Evolutionary conservation across 2,329 filamentous ascomycete species (phyloP), one percentile per base, ranked within the genome.

Genomic region (Hypoxylon sp.): DNA sequence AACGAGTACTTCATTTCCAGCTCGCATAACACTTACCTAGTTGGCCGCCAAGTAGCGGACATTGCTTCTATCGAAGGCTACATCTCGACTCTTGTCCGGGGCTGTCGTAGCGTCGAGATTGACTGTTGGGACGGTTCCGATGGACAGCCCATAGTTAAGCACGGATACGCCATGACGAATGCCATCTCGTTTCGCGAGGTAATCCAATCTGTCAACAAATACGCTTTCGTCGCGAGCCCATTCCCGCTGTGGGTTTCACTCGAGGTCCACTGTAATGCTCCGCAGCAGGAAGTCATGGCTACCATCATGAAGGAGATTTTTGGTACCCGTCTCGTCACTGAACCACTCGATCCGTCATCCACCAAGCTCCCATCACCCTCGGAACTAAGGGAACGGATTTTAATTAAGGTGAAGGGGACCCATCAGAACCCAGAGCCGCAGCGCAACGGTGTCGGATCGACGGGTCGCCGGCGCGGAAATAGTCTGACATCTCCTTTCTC

Each of bases 1-100:
- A 96, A 96, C 68, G 93, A 97, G 68, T 99, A 99, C 72, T 97
- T 91, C 76, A 94, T 99, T 61, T 97, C 93, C 1, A 97, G 92
- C 75, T 97, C 94, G 1, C 94, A 99, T 78, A 99, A 99, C 72
- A 99, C 94, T 0, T 99, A 99, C 66, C 85, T 99, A 1, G 79
- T 95, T 3, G 94, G 94, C 9, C 87, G 92, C 44, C 94, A 99
- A 70, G 87, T 97, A 2, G 88, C 86, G 7, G 93, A 93, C 19
- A 83, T 89, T 32, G 97, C 94, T 2, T 97, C 92, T 67, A 89
- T 95, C 2, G 94, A 99, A 71, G 91, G 91, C 31, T 99, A 99
- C 73, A 95, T 97, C 63, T 86, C 86, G 6, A 90, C 92, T 2
- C 80, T 99, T 5, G 86, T 90, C 57, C 88, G 90, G 53, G 92